Percentiles rank a stretch among this genome's conserved stretches.
phyloP scores from a whole-genome alignment of 768 basidiomycete species.

The Psilocybe azurescens region DNA sequence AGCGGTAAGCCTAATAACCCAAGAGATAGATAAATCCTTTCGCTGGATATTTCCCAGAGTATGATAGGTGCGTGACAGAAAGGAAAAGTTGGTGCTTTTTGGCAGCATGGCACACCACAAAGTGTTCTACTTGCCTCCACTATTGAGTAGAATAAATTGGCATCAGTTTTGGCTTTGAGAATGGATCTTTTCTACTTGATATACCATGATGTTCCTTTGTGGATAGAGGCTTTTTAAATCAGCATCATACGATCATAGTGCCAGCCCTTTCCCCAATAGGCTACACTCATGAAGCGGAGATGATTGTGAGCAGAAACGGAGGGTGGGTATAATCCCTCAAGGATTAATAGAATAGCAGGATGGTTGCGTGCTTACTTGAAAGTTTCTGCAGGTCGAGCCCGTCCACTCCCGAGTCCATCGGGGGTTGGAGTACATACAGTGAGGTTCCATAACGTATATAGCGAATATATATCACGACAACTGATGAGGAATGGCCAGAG shows the following conservation, averaged over 20 bases:
- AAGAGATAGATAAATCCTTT: background rate
- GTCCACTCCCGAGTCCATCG: background rate
- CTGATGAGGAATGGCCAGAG: background rate
- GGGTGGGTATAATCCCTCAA: background rate
- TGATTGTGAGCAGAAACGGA: conserved; percentile 8
- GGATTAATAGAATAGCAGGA: background rate
- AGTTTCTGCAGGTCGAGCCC: background rate
- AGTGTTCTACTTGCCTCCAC: too few relatives aligned
- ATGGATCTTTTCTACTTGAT: background rate
- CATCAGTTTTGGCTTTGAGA: too few relatives aligned
- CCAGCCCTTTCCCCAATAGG: conserved; percentile 1
- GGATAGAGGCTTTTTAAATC: background rate
- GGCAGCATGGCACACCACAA: too few relatives aligned
- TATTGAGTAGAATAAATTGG: too few relatives aligned
- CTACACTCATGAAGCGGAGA: conserved; percentile 10
- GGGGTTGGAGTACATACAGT: background rate
- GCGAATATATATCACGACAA: background rate
- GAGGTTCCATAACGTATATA: background rate
- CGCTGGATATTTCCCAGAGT: background rate
- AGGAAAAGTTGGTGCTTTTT: too few relatives aligned
- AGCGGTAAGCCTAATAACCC: background rate
- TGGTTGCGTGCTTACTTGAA: background rate
- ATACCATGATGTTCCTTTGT: background rate
- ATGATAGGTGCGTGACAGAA: too few relatives aligned
- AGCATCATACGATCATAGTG: background rate